Percentiles rank a stretch among this genome's conserved stretches.
Conservation (phyloP, 192 early-diverging fungal species). For the Coemansia sp. region DNA sequence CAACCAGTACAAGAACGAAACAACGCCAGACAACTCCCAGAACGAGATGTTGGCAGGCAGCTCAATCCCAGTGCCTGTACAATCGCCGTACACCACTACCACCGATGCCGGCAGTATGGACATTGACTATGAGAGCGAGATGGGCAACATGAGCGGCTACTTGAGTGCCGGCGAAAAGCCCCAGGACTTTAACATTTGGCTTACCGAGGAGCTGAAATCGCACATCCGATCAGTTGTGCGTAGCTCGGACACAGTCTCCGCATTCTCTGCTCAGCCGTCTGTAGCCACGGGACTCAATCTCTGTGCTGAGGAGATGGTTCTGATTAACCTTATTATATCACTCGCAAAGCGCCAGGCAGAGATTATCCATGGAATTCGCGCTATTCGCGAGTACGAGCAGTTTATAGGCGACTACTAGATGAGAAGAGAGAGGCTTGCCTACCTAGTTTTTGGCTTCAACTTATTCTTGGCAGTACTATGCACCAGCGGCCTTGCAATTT, state of each 20-base stretch:
- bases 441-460: background rate
- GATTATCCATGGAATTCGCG: slow-evolving; percentile 45
- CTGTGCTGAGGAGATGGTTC: slow-evolving; percentile 44
- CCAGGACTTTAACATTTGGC: slow-evolving; percentile 36
- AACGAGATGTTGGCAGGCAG: background rate
- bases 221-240: slow-evolving; percentile 45
- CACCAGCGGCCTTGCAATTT: background rate
- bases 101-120: slow-evolving; percentile 12
- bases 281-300: slow-evolving; percentile 43
- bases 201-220: slow-evolving; percentile 43
- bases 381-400: slow-evolving; percentile 39
- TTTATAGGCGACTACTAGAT: background rate
- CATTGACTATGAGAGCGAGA: slow-evolving; percentile 8
- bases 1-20: slow-evolving; percentile 40
- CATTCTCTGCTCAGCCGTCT: slow-evolving; percentile 29
- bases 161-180: slow-evolving; percentile 6
- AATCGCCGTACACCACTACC: slow-evolving; percentile 4
- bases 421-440: background rate
- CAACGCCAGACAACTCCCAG: slow-evolving; percentile 30
- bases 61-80: slow-evolving; percentile 18
- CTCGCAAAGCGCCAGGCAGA: slow-evolving; percentile 50
- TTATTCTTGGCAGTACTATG: background rate
- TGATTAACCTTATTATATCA: slow-evolving; percentile 45
- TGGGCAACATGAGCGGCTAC: slow-evolving; percentile 10
- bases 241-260: slow-evolving; percentile 25